These are phyloP conservation scores for Chrysopogon serrulatus DNA, from an alignment of 176 grass and related monocot species.

Conservation along the genomic window DNA sequence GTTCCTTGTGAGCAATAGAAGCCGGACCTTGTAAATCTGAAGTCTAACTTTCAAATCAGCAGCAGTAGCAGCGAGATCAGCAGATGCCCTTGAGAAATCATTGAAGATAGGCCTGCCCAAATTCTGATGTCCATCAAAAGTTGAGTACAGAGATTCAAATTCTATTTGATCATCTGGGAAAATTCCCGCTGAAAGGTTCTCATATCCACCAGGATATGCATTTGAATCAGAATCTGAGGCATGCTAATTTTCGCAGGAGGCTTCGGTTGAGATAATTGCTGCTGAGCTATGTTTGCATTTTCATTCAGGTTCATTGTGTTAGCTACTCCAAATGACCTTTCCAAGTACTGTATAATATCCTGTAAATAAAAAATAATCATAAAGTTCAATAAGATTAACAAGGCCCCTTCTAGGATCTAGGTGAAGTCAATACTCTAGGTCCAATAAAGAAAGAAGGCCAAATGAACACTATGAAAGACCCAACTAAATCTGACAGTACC, in stretches of 20 bases:
- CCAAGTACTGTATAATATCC: slow-evolving; percentile 96
- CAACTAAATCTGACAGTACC: background rate
- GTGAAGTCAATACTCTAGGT: background rate
- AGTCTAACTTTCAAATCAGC: slow-evolving; percentile 83
- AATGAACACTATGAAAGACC: background rate
- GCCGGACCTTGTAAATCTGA: slow-evolving; percentile 86
- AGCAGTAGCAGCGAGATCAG: slow-evolving; percentile 65
- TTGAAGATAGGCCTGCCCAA: slow-evolving; percentile 46
- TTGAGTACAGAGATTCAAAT: slow-evolving; percentile 76
- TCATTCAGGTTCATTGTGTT: slow-evolving; percentile 55
- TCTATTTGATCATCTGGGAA: slow-evolving; percentile 75
- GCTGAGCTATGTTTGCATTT: slow-evolving; percentile 55
- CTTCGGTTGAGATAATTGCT: slow-evolving; percentile 50
- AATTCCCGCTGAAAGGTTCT: slow-evolving; percentile 50
- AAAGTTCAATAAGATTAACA: background rate
- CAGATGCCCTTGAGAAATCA: slow-evolving; percentile 62
- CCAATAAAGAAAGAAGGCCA: slow-evolving; percentile 10
- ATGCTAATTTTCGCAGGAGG: slow-evolving; percentile 44
- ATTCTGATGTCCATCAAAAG: slow-evolving; percentile 60
- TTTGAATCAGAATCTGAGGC: slow-evolving; percentile 49
- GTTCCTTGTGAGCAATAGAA: slow-evolving; percentile 82
- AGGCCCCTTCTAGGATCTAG: background rate
- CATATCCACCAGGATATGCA: slow-evolving; percentile 45
- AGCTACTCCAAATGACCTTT: slow-evolving; percentile 91
- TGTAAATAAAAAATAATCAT: slow-evolving; percentile 40